Evolutionary conservation across 257 asterid genomes (phyloP).

Genomic region (Coffea canephora): DNA sequence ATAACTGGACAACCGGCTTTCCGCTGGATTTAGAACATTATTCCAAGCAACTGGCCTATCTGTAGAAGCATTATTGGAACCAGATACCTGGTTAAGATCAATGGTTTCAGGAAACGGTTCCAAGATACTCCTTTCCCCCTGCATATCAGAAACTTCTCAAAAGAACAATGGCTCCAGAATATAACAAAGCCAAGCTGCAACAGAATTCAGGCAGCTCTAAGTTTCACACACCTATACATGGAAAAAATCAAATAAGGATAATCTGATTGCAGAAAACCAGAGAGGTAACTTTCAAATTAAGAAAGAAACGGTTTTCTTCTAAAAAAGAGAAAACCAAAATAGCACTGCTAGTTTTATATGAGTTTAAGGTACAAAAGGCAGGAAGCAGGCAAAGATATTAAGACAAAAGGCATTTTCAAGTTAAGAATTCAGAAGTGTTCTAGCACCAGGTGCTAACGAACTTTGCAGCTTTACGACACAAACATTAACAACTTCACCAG

Average conservation of each 20-base stretch:
- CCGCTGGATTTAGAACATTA: conserved; percentile 58
- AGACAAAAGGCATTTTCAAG: background rate
- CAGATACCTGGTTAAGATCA: conserved; percentile 76
- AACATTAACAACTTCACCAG: background rate
- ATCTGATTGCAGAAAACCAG: background rate
- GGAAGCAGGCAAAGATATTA: background rate
- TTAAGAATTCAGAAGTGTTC: background rate
- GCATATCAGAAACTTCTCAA: conserved; percentile 38
- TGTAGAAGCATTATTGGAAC: conserved; percentile 45
- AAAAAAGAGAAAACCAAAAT: background rate
- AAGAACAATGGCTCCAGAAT: conserved; percentile 10
- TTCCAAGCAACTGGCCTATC: conserved; percentile 50
- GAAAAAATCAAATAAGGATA: background rate
- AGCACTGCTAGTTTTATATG: background rate
- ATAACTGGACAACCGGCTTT: conserved; percentile 45
- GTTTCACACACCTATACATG: conserved; percentile 8
- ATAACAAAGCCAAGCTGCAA: conserved; percentile 7
- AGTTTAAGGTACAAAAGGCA: background rate
- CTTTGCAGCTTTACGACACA: background rate
- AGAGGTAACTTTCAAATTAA: background rate
- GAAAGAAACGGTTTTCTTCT: background rate
- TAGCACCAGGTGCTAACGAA: background rate
- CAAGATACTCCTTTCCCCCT: conserved; percentile 58
- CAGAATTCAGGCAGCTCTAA: conserved; percentile 23
- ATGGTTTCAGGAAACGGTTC: conserved; percentile 71